Percentiles rank a stretch among this genome's conserved stretches.
Conservation (phyloP, 345 rosid species). For the Alliaria petiolata region DNA sequence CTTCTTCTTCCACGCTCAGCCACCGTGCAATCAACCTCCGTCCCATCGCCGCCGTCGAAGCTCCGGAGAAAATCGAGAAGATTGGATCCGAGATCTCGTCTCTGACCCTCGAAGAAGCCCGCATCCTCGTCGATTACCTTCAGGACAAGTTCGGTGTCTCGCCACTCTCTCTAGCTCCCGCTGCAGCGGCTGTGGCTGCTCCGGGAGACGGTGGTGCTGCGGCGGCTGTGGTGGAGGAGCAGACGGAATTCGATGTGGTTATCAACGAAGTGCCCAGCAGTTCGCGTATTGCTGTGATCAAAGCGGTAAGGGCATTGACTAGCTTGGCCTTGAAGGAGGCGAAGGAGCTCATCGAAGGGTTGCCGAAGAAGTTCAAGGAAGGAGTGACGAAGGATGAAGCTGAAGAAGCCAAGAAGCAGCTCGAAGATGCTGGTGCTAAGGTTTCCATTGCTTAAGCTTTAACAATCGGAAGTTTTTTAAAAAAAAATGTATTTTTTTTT, state of each 20-base stretch:
- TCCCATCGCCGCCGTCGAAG: slow-evolving; percentile 52
- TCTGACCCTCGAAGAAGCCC: slow-evolving; percentile 70
- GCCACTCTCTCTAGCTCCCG: slow-evolving; percentile 59
- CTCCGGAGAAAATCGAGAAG: slow-evolving; percentile 63
- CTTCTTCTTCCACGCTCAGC: slow-evolving; percentile 16
- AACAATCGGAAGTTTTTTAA: background rate
- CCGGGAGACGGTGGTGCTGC: slow-evolving; percentile 34
- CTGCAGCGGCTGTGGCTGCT: slow-evolving; percentile 37
- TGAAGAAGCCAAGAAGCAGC: slow-evolving; percentile 72
- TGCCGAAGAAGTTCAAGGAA: slow-evolving; percentile 87
- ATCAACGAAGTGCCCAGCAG: slow-evolving; percentile 66
- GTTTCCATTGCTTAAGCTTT: slow-evolving; percentile 41
- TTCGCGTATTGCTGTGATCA: slow-evolving; percentile 68
- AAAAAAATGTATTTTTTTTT: background rate
- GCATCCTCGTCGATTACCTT: slow-evolving; percentile 65
- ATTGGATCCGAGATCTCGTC: slow-evolving; percentile 56
- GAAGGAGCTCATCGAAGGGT: slow-evolving; percentile 70
- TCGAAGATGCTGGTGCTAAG: slow-evolving; percentile 77
- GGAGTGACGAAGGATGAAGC: slow-evolving; percentile 73
- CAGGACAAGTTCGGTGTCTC: slow-evolving; percentile 83
- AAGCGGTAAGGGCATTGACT: slow-evolving; percentile 65
- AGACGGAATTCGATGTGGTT: slow-evolving; percentile 76
- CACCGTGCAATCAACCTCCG: slow-evolving; percentile 43
- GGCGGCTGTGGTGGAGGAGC: slow-evolving; percentile 48
- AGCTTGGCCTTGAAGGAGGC: slow-evolving; percentile 80